These are phyloP conservation scores for Pythium brassicae DNA, from an alignment of 352 stramenopile species.

Conservation along the genomic window DNA sequence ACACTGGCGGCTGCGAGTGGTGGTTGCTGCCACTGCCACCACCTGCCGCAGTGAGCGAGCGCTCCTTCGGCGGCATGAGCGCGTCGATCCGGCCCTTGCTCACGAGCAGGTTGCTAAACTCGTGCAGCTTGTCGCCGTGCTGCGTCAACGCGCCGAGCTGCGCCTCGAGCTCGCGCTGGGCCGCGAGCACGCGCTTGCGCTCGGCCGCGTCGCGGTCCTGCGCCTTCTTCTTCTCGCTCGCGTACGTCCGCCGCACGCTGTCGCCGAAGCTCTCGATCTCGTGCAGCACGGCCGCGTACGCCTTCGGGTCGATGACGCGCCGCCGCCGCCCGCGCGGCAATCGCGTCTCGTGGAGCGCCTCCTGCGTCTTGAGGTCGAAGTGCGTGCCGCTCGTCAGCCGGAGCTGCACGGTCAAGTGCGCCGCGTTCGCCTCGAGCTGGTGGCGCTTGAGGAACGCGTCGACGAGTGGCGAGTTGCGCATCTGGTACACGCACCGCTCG, in stretches of 20 bases:
- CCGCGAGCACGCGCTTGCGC: conserved; percentile 19
- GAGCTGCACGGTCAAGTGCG: conserved; percentile 46
- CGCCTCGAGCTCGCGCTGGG: conserved; percentile 32
- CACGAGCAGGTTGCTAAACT: conserved; percentile 66
- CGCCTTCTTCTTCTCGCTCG: conserved; percentile 35
- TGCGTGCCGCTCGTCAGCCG: conserved; percentile 48
- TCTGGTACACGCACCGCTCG: conserved; percentile 50
- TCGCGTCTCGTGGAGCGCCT: conserved; percentile 35
- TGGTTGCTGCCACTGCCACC: not conserved
- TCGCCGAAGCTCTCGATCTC: conserved; percentile 60
- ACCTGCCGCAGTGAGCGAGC: not conserved
- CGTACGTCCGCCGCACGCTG: conserved; percentile 38
- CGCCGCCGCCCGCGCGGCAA: conserved; percentile 30
- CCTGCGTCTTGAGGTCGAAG: conserved; percentile 37
- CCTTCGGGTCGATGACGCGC: conserved; percentile 40
- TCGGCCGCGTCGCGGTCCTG: conserved; percentile 30
- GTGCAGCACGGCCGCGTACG: conserved; percentile 41
- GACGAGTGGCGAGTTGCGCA: conserved; percentile 68
- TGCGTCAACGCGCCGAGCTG: conserved; percentile 37
- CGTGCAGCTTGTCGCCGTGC: conserved; percentile 36
- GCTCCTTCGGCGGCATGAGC: conserved; percentile 14
- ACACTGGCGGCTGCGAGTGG: not conserved
- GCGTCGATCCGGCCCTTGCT: conserved; percentile 47
- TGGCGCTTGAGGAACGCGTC: conserved; percentile 47
- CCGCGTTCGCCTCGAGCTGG: conserved; percentile 42